These are phyloP conservation scores for Yarrowia divulgata DNA, from an alignment of 805 yeast species.

Conservation along the genomic window DNA sequence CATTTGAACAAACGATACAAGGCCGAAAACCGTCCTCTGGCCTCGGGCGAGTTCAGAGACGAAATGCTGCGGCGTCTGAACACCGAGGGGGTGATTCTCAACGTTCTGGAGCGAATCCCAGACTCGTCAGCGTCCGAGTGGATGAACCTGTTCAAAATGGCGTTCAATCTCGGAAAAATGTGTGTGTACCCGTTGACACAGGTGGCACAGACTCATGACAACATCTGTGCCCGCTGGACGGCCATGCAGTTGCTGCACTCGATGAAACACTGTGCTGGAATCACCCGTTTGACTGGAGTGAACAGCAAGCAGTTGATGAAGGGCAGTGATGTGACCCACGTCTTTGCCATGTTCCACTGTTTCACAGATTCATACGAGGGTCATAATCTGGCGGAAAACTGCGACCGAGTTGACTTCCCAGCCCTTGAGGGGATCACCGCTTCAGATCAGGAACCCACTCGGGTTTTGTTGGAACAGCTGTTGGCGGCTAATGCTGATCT, in stretches of 20 bases:
- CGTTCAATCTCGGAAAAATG: slow-evolving; percentile 30
- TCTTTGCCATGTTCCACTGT: slow-evolving; percentile 33
- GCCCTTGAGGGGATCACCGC: background rate
- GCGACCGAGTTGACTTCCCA: slow-evolving; percentile 10
- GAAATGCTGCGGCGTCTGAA: slow-evolving; percentile 24
- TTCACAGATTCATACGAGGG: slow-evolving; percentile 11
- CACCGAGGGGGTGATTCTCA: background rate
- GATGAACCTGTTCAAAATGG: slow-evolving; percentile 26
- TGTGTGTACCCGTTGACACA: slow-evolving; percentile 14
- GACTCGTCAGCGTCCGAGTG: slow-evolving; percentile 13
- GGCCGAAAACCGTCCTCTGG: slow-evolving; percentile 1
- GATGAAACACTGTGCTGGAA: slow-evolving; percentile 33
- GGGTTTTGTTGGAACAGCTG: slow-evolving; percentile 6
- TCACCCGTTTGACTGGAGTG: slow-evolving; percentile 23
- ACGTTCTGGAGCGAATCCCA: background rate
- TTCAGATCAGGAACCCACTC: background rate
- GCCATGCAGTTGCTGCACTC: slow-evolving; percentile 28
- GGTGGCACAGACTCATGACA: slow-evolving; percentile 15
- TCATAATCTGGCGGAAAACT: slow-evolving; percentile 27
- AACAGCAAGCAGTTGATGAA: slow-evolving; percentile 18
- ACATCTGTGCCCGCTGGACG: slow-evolving; percentile 13
- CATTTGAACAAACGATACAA: slow-evolving; percentile 2
- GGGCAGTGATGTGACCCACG: background rate
- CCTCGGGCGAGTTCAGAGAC: background rate
- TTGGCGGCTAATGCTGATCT: background rate